These are phyloP conservation scores for Glebionis coronaria DNA, from an alignment of 129 eudicot species.

Conservation along the genomic window DNA sequence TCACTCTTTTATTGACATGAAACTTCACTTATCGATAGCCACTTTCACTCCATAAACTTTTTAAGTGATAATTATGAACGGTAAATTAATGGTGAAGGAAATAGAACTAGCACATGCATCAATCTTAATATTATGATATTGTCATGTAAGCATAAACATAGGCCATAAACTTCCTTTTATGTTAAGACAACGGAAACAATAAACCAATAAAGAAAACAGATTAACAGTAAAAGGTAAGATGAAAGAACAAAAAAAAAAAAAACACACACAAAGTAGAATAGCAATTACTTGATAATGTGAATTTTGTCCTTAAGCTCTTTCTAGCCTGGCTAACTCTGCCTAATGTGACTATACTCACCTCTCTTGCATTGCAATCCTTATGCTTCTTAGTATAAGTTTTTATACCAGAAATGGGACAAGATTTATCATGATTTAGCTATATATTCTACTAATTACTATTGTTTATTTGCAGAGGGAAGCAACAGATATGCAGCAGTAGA, in stretches of 20 bases:
- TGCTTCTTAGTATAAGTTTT: background rate
- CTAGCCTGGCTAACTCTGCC: background rate
- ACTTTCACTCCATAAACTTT: constrained; percentile 8
- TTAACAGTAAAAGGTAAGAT: background rate
- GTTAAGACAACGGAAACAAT: background rate
- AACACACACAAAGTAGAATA: too few relatives aligned
- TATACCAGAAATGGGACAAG: constrained; percentile 7
- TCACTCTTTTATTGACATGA: too few relatives aligned
- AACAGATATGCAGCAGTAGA: constrained; percentile 23
- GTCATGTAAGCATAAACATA: background rate
- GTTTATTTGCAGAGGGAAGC: constrained; percentile 30
- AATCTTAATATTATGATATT: background rate
- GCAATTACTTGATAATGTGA: too few relatives aligned
- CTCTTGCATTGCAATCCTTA: constrained; percentile 1
- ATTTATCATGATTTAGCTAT: background rate
- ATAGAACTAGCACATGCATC: background rate
- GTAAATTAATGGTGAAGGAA: background rate
- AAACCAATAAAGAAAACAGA: background rate
- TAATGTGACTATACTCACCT: background rate
- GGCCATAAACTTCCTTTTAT: background rate
- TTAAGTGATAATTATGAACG: constrained; percentile 7
- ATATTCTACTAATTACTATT: constrained; percentile 8
- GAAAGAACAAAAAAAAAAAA: too few relatives aligned
- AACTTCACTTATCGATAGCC: background rate
- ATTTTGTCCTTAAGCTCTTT: too few relatives aligned